Evolutionary conservation across 2,329 filamentous ascomycete genomes (phyloP), one percentile per base, ranked within the genome.

Genomic region (Exophiala aquamarina): DNA sequence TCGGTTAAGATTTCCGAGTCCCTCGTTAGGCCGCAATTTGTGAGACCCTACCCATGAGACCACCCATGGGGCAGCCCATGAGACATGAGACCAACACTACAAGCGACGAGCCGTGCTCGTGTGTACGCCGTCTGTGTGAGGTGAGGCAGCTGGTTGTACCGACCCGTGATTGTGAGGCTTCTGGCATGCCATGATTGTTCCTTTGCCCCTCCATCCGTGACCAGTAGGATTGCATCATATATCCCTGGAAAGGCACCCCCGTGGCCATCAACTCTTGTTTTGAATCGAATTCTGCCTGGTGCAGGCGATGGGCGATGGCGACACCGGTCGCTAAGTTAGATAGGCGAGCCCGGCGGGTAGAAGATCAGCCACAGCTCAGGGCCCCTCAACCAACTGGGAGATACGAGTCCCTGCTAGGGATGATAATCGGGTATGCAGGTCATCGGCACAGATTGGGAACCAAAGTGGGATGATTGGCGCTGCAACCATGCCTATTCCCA

Each of bases 351-450:
- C 47, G 42, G 42, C 47, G 50, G 42, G 28, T 43, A 40, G 33
- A 48, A 44, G 47, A 54, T 54, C 51, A 49, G 29, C 41, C n/a
- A n/a, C n/a, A n/a, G n/a, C n/a, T n/a, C n/a, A n/a, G n/a, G n/a
- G n/a, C n/a, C n/a, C n/a, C n/a, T n/a, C n/a, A n/a, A n/a, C n/a
- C 47, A 44, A 38, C 37, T 50, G 41, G 35, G 23, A 45, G 34
- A 20, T 19, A 45, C 38, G 26, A 40, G 32, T n/a, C n/a, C n/a
- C n/a, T n/a, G n/a, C n/a, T 26, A 26, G 23, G 23, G 23, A 26
- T n/a, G n/a, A n/a, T 40, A 33, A 31, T 35, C 44, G 44, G 47
- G 36, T 54, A 54, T 54, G 51, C 51, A 54, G 51, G 51, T 54
- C 51, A 54, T 54, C 19, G 18, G 18, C 14, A 44, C 40, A 41